phyloP scores from a whole-genome alignment of 306 rosid species.

The Rubus parviflorus region DNA sequence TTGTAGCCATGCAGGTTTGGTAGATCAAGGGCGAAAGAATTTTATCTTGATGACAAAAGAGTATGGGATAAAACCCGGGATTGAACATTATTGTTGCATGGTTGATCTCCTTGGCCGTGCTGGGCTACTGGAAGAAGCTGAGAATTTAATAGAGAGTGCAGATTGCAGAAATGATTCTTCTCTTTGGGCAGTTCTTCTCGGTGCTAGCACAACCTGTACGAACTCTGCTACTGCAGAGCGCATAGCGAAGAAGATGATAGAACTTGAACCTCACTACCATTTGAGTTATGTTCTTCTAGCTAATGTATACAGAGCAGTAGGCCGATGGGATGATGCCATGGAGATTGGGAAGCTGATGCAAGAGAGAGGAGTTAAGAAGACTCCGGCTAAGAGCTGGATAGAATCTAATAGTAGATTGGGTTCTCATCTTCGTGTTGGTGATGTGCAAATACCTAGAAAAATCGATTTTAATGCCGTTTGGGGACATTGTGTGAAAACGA shows the following conservation, averaged over 20 bases:
- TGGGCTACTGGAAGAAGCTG: constrained; percentile 79
- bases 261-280: constrained; percentile 63
- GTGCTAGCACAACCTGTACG: constrained; percentile 69
- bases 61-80: constrained; percentile 62
- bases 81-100: constrained; percentile 85
- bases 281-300: constrained; percentile 78
- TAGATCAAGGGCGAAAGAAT: constrained; percentile 64
- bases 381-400: constrained; percentile 81
- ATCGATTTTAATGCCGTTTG: constrained; percentile 18
- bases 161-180: constrained; percentile 60
- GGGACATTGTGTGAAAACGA: constrained; percentile 28
- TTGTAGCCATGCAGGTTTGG: constrained; percentile 86
- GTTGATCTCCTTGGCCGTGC: constrained; percentile 86
- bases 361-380: constrained; percentile 75
- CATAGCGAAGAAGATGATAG: constrained; percentile 78
- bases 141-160: constrained; percentile 61
- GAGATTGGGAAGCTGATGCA: constrained; percentile 71
- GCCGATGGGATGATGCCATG: constrained; percentile 77
- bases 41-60: constrained; percentile 54
- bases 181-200: constrained; percentile 85
- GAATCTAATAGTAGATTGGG: constrained; percentile 41
- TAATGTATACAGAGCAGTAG: constrained; percentile 70
- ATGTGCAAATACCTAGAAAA: constrained; percentile 25
- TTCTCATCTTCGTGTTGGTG: constrained; percentile 28
- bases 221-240: constrained; percentile 66